Base-by-base conservation (phyloP, 2,329 filamentous ascomycete genomes). In the Pyrenophora teres region DNA sequence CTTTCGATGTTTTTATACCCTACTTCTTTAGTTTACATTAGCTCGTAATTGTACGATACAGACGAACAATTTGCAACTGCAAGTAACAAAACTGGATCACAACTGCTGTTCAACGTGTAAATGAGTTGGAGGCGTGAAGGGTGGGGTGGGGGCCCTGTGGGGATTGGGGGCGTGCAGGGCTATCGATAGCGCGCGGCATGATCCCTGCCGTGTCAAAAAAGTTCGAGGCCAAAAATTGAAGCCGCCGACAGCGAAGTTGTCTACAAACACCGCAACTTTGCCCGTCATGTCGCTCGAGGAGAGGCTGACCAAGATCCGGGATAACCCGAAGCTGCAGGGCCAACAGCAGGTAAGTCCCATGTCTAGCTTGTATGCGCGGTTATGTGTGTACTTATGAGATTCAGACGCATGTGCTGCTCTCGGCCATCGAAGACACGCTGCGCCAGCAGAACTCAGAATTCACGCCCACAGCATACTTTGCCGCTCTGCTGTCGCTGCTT, bases 231-330 rank as follows among this genome's bases (percentile, higher is more conserved):
- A 52, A 57, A 57, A 54, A 59, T 35, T 37, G 50, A 18, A 43
- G 39, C 33, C 21, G 37, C 42, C 30, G 37, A 32, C 32, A 49
- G 41, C 32, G 23, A n/a, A 19, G 42, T 39, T 40, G 15, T 39
- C 48, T 18, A 49, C 54, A 49, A 49, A 57, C 63, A 45, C 54
- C 56, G 45, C 59, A 57, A 57, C 54, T 40, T 36, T 44, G 56
- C 58, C 57, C 66, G 63, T 58, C 57, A 78, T 78, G 78, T 85
- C 85, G 75, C 79, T 97, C 36, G 86, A 89, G 74, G 93, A 96
- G 81, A 95, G 92, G 81, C 85, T 99, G 74, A 90, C 93, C 79
- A 97, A 95, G 84, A 97, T 97, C 76, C 90, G 94, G 77, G 94
- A 77, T 63, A 76, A 90, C 72, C 94, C 94, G 50, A 96, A 96